phyloP scores from a whole-genome alignment of 495 filamentous ascomycete species.

The Trichoderma orchidacearum region DNA sequence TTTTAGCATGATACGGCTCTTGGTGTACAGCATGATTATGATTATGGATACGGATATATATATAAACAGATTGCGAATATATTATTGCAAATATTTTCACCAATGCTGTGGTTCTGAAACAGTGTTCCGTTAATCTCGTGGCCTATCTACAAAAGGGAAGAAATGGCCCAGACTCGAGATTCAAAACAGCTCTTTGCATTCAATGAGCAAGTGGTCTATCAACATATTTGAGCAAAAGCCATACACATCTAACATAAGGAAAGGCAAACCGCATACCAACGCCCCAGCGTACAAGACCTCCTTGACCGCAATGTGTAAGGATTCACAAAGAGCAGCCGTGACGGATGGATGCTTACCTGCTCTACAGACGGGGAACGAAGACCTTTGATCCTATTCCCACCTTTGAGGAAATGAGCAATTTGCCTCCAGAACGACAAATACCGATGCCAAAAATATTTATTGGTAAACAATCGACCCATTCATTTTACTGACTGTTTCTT shows the following conservation, averaged over 20 bases:
- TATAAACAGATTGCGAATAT: too few species aligned
- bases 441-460: background rate
- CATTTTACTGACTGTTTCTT: too few species aligned
- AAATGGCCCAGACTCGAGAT: too few species aligned
- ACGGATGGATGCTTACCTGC: background rate
- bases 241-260: background rate
- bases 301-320: background rate
- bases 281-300: background rate
- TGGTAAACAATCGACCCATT: too few species aligned
- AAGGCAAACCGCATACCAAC: background rate
- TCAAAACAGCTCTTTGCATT: background rate
- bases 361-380: background rate
- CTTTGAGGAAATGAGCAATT: background rate
- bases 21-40: too few species aligned
- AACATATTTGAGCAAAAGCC: too few species aligned
- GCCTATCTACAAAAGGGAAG: too few species aligned
- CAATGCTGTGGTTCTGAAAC: too few species aligned
- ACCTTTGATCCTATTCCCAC: background rate
- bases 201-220: background rate
- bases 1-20: too few species aligned
- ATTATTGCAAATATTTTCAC: too few species aligned
- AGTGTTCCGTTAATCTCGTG: too few species aligned
- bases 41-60: too few species aligned
- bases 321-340: background rate
- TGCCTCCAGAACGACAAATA: background rate